Conservation (phyloP, 805 yeast genomes). For the Yarrowia yakushimensis region DNA sequence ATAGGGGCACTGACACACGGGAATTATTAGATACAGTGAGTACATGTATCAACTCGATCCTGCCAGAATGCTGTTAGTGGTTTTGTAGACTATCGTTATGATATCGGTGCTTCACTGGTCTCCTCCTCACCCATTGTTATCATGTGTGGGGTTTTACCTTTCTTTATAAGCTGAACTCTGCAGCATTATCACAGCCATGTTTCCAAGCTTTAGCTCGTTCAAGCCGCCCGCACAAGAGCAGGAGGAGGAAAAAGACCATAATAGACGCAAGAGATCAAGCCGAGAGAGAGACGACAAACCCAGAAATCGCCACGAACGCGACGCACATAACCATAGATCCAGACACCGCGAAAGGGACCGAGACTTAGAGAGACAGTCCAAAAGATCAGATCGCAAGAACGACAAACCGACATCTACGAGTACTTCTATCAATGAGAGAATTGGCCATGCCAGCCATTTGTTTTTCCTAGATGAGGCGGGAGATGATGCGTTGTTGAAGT, state of each 20-base stretch:
- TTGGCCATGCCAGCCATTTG: neutral
- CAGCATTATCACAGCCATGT: conserved; percentile 14
- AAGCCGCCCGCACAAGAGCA: neutral
- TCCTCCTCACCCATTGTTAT: no score
- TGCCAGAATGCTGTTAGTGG: neutral
- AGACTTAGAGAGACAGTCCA: neutral
- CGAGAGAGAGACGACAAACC: neutral
- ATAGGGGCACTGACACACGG: neutral
- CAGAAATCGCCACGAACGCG: neutral
- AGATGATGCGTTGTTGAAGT: neutral
- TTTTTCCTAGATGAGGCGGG: neutral
- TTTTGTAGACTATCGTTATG: no score
- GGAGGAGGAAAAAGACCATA: neutral
- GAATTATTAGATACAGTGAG: neutral
- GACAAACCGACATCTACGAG: neutral
- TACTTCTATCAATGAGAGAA: neutral
- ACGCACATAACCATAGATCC: neutral
- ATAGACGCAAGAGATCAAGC: neutral
- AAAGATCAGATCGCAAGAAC: neutral
- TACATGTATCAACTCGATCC: neutral
- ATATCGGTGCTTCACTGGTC: no score
- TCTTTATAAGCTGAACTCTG: neutral
- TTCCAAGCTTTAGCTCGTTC: conserved; percentile 20
- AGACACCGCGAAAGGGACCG: neutral
- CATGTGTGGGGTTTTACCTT: no score